Conservation (phyloP, 163 green algal genomes). For the Chloromonas sp. region DNA sequence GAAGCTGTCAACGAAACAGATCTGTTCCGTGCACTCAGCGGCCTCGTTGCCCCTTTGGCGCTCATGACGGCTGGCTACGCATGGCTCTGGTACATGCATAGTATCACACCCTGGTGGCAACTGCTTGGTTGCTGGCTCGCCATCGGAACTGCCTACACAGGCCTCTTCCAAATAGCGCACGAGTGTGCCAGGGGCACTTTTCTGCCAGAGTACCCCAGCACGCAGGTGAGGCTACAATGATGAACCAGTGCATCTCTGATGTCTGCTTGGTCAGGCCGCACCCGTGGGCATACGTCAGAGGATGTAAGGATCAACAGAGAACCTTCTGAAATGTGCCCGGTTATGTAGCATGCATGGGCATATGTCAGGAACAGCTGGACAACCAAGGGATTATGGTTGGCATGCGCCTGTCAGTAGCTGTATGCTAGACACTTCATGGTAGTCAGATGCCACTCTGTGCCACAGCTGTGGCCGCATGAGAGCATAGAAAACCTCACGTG, state of each 20-base stretch:
- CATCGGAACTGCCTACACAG: constrained; percentile 52
- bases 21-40: background rate
- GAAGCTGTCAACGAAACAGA: background rate
- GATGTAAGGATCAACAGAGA: background rate
- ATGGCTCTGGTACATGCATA: constrained; percentile 44
- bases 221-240: constrained; percentile 1
- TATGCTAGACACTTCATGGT: no score
- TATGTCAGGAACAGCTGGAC: no score
- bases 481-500: no score
- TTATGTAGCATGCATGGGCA: background rate
- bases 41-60: constrained; percentile 17
- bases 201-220: constrained; percentile 5
- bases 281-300: background rate
- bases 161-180: constrained; percentile 39
- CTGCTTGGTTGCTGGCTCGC: constrained; percentile 21
- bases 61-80: constrained; percentile 38
- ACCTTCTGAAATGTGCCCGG: background rate
- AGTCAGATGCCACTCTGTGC: no score
- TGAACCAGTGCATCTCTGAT: background rate
- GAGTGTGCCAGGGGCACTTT: constrained; percentile 20
- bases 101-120: constrained; percentile 43
- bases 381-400: no score
- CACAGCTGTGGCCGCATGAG: no score
- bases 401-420: no score
- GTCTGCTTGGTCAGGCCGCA: background rate